Conservation (phyloP, 2,329 filamentous ascomycete species). For the Chrysoporthe puriensis region DNA sequence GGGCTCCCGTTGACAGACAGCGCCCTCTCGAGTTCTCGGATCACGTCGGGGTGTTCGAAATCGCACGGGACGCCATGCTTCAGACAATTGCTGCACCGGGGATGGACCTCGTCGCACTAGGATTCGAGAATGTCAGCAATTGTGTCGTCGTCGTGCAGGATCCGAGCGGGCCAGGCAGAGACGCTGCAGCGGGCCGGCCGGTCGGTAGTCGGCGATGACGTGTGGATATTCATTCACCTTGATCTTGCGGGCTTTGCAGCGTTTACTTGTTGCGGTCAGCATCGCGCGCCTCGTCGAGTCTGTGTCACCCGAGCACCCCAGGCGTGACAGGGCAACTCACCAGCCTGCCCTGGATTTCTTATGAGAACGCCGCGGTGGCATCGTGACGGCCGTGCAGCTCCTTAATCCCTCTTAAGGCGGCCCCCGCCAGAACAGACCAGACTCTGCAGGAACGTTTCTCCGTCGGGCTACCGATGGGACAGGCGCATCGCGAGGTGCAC, state of each 20-base stretch:
- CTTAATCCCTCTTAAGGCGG: conserved; percentile 2
- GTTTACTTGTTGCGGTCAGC: conserved; percentile 29
- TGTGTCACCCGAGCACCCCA: not conserved
- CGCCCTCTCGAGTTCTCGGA: conserved; percentile 47
- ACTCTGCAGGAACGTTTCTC: conserved; percentile 13
- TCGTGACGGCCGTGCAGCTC: conserved; percentile 35
- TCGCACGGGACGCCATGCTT: conserved; percentile 71
- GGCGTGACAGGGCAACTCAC: conserved; percentile 14
- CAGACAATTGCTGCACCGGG: conserved; percentile 66
- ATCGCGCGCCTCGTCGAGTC: conserved; percentile 35
- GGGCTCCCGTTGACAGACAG: conserved; percentile 35
- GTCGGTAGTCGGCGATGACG: not conserved
- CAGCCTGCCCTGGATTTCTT: conserved; percentile 73
- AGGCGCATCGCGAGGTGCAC: conserved; percentile 19
- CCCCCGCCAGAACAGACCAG: conserved; percentile 9
- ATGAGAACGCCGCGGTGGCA: conserved; percentile 69
- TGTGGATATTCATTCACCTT: conserved; percentile 56
- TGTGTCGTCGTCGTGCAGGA: not conserved
- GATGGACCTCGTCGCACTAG: conserved; percentile 69
- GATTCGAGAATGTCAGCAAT: not conserved
- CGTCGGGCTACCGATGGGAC: conserved; percentile 20
- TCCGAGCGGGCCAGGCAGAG: not conserved
- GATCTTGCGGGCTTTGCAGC: conserved; percentile 71
- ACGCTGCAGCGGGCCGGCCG: not conserved
- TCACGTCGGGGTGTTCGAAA: conserved; percentile 58